These are phyloP conservation scores for Papiliotrema laurentii DNA, from an alignment of 1,284 basidiomycete species.

Conservation along the genomic window DNA sequence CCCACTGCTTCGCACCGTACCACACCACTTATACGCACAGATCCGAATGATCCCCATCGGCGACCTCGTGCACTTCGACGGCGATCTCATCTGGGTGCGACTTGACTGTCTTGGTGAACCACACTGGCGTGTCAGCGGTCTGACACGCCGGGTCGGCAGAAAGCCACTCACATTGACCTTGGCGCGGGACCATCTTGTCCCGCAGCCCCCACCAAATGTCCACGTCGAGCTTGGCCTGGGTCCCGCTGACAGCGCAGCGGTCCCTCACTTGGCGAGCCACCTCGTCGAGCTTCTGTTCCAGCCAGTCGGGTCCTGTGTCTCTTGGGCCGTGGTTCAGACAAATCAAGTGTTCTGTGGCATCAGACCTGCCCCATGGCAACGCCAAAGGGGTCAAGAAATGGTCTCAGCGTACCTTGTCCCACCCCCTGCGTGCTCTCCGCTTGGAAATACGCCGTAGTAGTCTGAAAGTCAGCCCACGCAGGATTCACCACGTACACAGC, in stretches of 20 bases:
- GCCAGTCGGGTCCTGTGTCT: constrained; percentile 38
- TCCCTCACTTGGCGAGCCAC: background rate
- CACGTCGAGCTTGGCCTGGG: background rate
- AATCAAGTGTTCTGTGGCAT: constrained; percentile 35
- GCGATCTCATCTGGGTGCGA: background rate
- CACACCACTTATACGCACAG: constrained; percentile 4
- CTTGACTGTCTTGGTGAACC: constrained; percentile 4
- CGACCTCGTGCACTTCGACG: constrained; percentile 3
- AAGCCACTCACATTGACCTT: constrained; percentile 7
- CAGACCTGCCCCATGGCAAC: background rate
- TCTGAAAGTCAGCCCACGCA: constrained; percentile 8
- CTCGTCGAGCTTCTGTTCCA: constrained; percentile 12
- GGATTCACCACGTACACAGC: constrained; percentile 15
- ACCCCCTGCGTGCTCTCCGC: constrained; percentile 39
- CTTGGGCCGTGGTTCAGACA: constrained; percentile 39
- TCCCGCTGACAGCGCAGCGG: background rate
- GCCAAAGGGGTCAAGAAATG: too few relatives aligned
- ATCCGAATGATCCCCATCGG: constrained; percentile 9
- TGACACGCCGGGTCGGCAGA: background rate
- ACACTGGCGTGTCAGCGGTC: constrained; percentile 2
- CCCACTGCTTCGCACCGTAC: background rate
- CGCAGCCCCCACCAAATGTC: constrained; percentile 9
- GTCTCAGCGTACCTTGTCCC: constrained; percentile 35
- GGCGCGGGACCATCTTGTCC: constrained; percentile 7
- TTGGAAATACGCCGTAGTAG: constrained; percentile 31